A percentile compares a stretch with the other conserved stretches of the same genome.
Conservation (phyloP, 2,329 filamentous ascomycete genomes). For the Pseudogymnoascus sp. region DNA sequence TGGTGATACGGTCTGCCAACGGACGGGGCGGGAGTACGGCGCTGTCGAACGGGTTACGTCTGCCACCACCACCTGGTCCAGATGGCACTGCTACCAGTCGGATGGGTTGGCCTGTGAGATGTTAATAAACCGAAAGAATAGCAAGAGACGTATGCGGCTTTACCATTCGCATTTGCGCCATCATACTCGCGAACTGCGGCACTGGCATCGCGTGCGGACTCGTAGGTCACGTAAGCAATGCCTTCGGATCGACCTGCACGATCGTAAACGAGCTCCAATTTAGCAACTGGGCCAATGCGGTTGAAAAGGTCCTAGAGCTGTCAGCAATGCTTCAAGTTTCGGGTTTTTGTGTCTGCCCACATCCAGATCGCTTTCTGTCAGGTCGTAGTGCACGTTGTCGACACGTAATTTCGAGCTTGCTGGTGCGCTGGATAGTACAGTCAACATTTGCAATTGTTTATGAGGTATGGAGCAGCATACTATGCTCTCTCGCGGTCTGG, state of each 20-base stretch:
- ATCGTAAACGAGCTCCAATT: constrained; percentile 71
- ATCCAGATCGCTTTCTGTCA: constrained; percentile 75
- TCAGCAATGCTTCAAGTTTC: constrained; percentile 13
- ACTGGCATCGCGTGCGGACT: constrained; percentile 59
- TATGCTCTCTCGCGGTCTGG: constrained; percentile 21
- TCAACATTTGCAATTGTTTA: constrained; percentile 8
- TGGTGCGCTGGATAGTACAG: constrained; percentile 35
- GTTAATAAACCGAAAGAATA: constrained; percentile 11
- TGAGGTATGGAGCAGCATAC: constrained; percentile 17
- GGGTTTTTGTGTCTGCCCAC: constrained; percentile 39
- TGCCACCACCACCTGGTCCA: constrained; percentile 32
- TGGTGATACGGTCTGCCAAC: constrained; percentile 53
- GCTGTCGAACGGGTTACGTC: constrained; percentile 49
- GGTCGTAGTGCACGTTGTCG: constrained; percentile 87
- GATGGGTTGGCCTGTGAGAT: constrained; percentile 63
- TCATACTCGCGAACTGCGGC: constrained; percentile 74
- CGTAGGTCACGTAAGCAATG: constrained; percentile 75
- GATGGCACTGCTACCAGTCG: constrained; percentile 56
- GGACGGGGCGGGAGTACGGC: constrained; percentile 48
- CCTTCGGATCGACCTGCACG: constrained; percentile 83
- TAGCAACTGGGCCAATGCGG: constrained; percentile 63
- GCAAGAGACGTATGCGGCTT: constrained; percentile 13
- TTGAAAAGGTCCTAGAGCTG: constrained; percentile 63
- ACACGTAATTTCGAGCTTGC: constrained; percentile 67
- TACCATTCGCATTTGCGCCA: constrained; percentile 80